Evolutionary conservation across 148 eudicot species (phyloP).

Genomic region (Diospyros lotus): DNA sequence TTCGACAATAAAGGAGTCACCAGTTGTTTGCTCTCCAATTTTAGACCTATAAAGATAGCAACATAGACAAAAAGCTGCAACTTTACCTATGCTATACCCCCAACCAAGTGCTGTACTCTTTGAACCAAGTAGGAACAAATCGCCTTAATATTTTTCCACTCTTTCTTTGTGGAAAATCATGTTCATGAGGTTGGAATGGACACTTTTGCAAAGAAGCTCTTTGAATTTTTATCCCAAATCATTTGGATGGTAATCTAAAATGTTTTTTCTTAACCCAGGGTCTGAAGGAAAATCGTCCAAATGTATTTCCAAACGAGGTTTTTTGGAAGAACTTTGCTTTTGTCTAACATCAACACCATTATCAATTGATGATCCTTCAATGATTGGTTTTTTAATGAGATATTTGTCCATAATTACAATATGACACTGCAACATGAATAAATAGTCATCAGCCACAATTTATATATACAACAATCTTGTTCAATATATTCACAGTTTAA

Average conservation of each 20-base stretch:
- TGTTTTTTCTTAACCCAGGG: background rate
- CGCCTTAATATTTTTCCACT: background rate
- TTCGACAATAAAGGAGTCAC: background rate
- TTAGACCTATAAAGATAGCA: background rate
- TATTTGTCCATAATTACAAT: too few relatives aligned
- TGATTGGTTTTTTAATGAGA: too few relatives aligned
- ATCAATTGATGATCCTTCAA: too few relatives aligned
- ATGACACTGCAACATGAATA: too few relatives aligned
- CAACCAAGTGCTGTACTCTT: background rate
- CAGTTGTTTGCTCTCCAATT: background rate
- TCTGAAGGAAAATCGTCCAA: background rate
- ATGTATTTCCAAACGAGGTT: too few relatives aligned
- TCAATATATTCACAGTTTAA: too few relatives aligned
- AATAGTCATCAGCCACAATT: too few relatives aligned
- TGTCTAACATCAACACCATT: too few relatives aligned
- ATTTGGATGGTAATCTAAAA: background rate
- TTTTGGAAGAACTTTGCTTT: too few relatives aligned
- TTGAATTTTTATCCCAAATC: slow-evolving; percentile 1
- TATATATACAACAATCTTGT: too few relatives aligned
- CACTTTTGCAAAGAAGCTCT: slow-evolving; percentile 3
- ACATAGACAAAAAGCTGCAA: background rate
- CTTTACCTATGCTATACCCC: background rate
- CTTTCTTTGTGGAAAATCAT: slow-evolving; percentile 2
- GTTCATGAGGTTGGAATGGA: slow-evolving; percentile 3
- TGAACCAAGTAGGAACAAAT: background rate